phyloP scores from a whole-genome alignment of 2,329 filamentous ascomycete genomes.

The Venturia nashicola region DNA sequence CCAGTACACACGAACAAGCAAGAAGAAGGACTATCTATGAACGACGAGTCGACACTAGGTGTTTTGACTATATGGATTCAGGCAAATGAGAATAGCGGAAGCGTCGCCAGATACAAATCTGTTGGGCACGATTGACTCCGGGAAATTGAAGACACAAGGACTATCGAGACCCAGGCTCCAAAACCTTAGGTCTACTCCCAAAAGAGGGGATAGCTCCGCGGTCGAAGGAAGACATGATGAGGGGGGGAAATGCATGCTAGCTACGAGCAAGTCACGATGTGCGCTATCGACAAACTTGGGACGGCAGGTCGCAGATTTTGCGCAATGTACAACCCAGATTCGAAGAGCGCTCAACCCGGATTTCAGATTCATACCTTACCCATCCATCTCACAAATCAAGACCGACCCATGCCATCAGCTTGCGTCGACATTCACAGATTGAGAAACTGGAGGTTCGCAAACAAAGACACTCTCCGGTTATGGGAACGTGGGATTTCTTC shows the following conservation, averaged over 20 bases:
- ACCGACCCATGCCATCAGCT: too few relatives aligned
- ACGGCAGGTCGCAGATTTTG: too few relatives aligned
- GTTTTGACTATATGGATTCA: background rate
- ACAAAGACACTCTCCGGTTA: too few relatives aligned
- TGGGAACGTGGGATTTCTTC: too few relatives aligned
- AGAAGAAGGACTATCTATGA: conserved; percentile 90
- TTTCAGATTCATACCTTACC: too few relatives aligned
- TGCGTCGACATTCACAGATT: too few relatives aligned
- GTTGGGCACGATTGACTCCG: background rate
- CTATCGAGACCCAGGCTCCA: background rate
- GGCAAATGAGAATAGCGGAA: background rate
- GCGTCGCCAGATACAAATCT: background rate
- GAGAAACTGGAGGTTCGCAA: too few relatives aligned
- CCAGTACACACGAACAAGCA: conserved; percentile 84
- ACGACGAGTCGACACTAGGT: background rate
- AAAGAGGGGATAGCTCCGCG: background rate
- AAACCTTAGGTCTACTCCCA: background rate
- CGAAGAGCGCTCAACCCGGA: too few relatives aligned
- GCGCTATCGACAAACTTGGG: background rate
- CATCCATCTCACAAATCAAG: too few relatives aligned
- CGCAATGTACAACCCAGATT: too few relatives aligned
- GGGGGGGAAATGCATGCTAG: too few relatives aligned
- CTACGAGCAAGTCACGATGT: background rate
- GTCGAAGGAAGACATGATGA: background rate
- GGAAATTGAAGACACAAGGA: background rate